Evolutionary conservation across 139 green algal genomes (phyloP), one percentile per base, ranked within the genome.

Genomic region (Nannochloris sp.): DNA sequence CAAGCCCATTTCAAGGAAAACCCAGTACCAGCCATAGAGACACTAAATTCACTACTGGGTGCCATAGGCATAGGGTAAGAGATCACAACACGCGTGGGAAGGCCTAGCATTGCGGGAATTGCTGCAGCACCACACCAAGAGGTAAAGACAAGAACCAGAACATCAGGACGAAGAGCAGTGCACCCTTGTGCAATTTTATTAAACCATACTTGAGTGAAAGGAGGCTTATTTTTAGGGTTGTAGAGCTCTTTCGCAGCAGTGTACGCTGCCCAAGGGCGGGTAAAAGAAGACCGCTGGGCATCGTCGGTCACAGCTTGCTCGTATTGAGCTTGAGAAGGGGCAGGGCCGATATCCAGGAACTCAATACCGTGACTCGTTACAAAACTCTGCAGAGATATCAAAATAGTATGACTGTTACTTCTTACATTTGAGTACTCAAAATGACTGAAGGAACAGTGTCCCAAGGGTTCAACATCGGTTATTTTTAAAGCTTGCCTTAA

Each of bases 21-120:
- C 9, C 48, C 48, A 19, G 29, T 59, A 19, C 48, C 48, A 23
- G 48, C 48, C 48, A 59, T 59, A 19, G 48, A 59, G 48, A 59
- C 48, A 34, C 30, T 19, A 59, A 59, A 59, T 12, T 59, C 48
- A 19, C 9, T 19, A 12, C 9, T 59, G 9, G 48, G 48, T 34
- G 48, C 48, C 48, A 59, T 59, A 12, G 48, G 48, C 48, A 59
- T 59, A 19, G 48, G 48, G 12, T 59, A 59, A 12, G 9, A 27
- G 12, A 59, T 9, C 12, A 59, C 31, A 19, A 59, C 48, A 19
- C 12, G 9, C 12, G 48, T 59, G 9, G 48, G 12, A 9, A 59
- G 12, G 9, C 31, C 48, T 12, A 59, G 12, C 30, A 59, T 34
- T 9, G 48, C 8, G 9, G 48, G 48, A 39, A 59, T 59, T 9